Percentiles rank a stretch among this genome's conserved stretches.
These are phyloP conservation scores for Coniferiporia sulphurascens DNA, from an alignment of 1,284 basidiomycete genomes.

Conservation along the genomic window DNA sequence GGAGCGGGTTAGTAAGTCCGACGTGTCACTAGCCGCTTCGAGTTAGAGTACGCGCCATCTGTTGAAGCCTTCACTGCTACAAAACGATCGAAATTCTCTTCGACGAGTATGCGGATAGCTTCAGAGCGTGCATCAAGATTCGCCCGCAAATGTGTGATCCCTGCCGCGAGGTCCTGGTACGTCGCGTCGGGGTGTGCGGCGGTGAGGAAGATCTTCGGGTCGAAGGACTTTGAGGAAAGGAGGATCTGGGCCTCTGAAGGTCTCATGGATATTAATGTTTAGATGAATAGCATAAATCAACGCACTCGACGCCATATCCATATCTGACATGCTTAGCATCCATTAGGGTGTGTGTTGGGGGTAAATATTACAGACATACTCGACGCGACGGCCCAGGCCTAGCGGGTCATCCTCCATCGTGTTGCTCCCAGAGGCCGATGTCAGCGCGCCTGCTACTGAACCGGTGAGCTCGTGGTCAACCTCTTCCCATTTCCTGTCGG, in stretches of 20 bases:
- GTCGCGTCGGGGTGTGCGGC: slow-evolving; percentile 94
- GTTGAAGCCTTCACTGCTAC: slow-evolving; percentile 96
- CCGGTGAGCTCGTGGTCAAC: slow-evolving; percentile 73
- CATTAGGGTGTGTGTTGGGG: slow-evolving; percentile 1
- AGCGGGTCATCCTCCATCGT: slow-evolving; percentile 66
- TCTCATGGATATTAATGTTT: slow-evolving; percentile 8
- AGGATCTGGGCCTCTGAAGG: slow-evolving; percentile 70
- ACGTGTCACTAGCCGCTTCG: background rate
- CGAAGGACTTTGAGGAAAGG: slow-evolving; percentile 91
- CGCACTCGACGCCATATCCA: slow-evolving; percentile 74
- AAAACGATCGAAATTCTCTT: slow-evolving; percentile 98
- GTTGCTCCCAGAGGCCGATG: slow-evolving; percentile 40
- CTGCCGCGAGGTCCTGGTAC: slow-evolving; percentile 83
- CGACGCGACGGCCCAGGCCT: slow-evolving; percentile 55
- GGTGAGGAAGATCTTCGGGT: slow-evolving; percentile 91
- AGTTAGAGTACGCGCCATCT: slow-evolving; percentile 59
- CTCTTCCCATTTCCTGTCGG: slow-evolving; percentile 73
- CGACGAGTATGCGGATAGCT: slow-evolving; percentile 90
- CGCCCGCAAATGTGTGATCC: slow-evolving; percentile 65
- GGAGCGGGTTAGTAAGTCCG: background rate
- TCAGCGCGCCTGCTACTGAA: slow-evolving; percentile 54
- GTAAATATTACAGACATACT: slow-evolving; percentile 36
- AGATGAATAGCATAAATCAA: slow-evolving; percentile 13
- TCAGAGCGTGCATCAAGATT: slow-evolving; percentile 88
- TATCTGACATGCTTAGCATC: slow-evolving; percentile 48